These are phyloP conservation scores for Maudiozyma pseudohumilis DNA, from an alignment of 805 yeast species.

Conservation along the genomic window DNA sequence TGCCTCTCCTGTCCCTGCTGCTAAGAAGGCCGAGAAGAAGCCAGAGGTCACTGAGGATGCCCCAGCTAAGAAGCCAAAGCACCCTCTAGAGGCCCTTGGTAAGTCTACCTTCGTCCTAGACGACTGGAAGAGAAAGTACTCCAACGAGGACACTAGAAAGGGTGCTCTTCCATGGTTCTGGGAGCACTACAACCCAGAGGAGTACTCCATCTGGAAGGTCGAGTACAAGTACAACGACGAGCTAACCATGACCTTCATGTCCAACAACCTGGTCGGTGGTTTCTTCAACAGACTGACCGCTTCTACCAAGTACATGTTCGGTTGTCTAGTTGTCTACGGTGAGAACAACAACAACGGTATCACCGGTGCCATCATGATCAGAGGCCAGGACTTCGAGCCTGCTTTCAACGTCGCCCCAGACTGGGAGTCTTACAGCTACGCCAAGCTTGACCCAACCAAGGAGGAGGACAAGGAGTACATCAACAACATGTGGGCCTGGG, in stretches of 20 bases:
- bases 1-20: slow-evolving; percentile 19
- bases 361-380: slow-evolving; percentile 85
- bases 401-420: slow-evolving; percentile 99
- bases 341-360: slow-evolving; percentile 98
- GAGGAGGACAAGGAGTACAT: slow-evolving; percentile 71
- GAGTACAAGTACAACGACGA: slow-evolving; percentile 97
- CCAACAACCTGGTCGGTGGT: slow-evolving; percentile 96
- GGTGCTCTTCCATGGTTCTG: slow-evolving; percentile 97
- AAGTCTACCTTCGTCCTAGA: slow-evolving; percentile 62
- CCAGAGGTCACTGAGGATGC: slow-evolving; percentile 33
- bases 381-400: slow-evolving; percentile 86
- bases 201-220: slow-evolving; percentile 92
- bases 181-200: slow-evolving; percentile 84
- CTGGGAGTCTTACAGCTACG: slow-evolving; percentile 88
- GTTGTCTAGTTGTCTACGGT: slow-evolving; percentile 90
- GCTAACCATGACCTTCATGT: slow-evolving; percentile 93
- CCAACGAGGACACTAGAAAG: slow-evolving; percentile 94
- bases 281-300: slow-evolving; percentile 91
- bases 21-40: slow-evolving; percentile 9
- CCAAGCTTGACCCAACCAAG: slow-evolving; percentile 70
- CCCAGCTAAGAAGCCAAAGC: slow-evolving; percentile 66
- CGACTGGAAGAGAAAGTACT: slow-evolving; percentile 94
- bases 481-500: slow-evolving; percentile 97
- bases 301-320: slow-evolving; percentile 90
- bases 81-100: slow-evolving; percentile 82